Percentiles rank a stretch among this genome's conserved stretches.
phyloP scores from a whole-genome alignment of 1,284 basidiomycete species.

The Tilletia setariae region DNA sequence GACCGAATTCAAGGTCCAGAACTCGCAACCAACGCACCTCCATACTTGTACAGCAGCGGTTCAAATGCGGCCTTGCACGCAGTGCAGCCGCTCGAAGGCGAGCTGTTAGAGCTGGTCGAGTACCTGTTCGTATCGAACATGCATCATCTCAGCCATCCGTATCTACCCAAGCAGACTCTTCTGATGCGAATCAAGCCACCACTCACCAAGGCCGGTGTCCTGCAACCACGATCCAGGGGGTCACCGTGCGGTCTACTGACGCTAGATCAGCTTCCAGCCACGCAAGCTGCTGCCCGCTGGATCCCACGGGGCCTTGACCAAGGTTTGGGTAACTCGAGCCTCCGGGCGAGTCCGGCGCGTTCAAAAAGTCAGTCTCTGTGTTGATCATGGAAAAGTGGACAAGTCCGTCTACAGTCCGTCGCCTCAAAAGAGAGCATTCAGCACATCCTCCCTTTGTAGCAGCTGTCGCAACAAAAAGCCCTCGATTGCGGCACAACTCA shows the following conservation, averaged over 20 bases:
- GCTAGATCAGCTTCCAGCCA: slow-evolving; percentile 52
- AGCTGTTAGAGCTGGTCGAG: slow-evolving; percentile 18
- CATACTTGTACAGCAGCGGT: slow-evolving; percentile 49
- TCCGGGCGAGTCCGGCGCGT: slow-evolving; percentile 32
- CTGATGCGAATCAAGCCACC: too few species aligned
- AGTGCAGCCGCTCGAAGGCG: slow-evolving; percentile 39
- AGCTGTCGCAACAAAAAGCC: too few species aligned
- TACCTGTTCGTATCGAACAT: too few species aligned
- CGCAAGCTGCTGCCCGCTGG: slow-evolving; percentile 27
- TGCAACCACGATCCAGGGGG: slow-evolving; percentile 55
- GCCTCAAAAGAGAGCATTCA: too few species aligned
- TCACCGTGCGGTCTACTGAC: slow-evolving; percentile 52
- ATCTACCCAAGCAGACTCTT: too few species aligned
- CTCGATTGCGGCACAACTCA: too few species aligned
- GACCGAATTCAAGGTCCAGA: too few species aligned
- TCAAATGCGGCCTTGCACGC: slow-evolving; percentile 54
- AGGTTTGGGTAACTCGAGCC: slow-evolving; percentile 27
- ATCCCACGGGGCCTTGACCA: slow-evolving; percentile 23
- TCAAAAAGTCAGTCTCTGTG: slow-evolving; percentile 41
- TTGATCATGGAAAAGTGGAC: slow-evolving; percentile 40
- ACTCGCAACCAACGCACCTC: slow-evolving; percentile 16
- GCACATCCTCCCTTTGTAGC: too few species aligned
- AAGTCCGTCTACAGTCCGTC: slow-evolving; percentile 33
- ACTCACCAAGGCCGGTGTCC: slow-evolving; percentile 36
- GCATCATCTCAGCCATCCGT: too few species aligned